phyloP scores from a whole-genome alignment of 2,329 filamentous ascomycete species.

The Neodidymelliopsis sp. region DNA sequence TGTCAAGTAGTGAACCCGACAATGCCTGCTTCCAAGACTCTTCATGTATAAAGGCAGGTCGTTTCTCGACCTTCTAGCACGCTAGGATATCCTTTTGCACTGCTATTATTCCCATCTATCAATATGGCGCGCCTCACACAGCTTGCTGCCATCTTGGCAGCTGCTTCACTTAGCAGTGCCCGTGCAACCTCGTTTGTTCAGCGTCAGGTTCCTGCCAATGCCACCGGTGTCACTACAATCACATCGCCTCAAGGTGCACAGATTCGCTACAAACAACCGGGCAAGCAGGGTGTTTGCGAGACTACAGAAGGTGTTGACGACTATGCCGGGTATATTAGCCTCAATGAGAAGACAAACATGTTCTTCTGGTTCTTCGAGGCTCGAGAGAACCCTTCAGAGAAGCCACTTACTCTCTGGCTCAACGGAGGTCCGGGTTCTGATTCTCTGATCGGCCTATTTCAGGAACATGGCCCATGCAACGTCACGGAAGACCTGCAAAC shows the following conservation, averaged over 20 bases:
- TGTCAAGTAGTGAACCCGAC: background rate
- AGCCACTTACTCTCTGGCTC: conserved; percentile 57
- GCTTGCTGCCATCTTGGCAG: conserved; percentile 32
- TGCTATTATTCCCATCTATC: background rate
- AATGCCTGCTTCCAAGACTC: background rate
- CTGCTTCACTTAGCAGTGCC: conserved; percentile 26
- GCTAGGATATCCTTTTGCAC: background rate
- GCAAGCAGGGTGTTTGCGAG: conserved; percentile 54
- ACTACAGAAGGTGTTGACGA: conserved; percentile 46
- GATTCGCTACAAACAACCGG: conserved; percentile 47
- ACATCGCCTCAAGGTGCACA: conserved; percentile 45
- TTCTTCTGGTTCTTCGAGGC: conserved; percentile 60
- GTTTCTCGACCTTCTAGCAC: background rate
- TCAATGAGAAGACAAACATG: conserved; percentile 48
- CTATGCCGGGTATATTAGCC: conserved; percentile 49
- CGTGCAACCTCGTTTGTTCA: conserved; percentile 37
- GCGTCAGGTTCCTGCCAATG: conserved; percentile 41
- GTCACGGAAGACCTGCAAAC: conserved; percentile 48
- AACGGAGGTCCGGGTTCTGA: conserved; percentile 63
- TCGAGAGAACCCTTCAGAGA: conserved; percentile 51
- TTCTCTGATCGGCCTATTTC: conserved; percentile 64
- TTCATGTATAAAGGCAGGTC: background rate
- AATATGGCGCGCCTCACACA: conserved; percentile 34
- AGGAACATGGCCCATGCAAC: conserved; percentile 45
- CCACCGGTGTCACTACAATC: conserved; percentile 42